Conservation (phyloP, 495 filamentous ascomycete genomes). For the Neurospora pannonica region DNA sequence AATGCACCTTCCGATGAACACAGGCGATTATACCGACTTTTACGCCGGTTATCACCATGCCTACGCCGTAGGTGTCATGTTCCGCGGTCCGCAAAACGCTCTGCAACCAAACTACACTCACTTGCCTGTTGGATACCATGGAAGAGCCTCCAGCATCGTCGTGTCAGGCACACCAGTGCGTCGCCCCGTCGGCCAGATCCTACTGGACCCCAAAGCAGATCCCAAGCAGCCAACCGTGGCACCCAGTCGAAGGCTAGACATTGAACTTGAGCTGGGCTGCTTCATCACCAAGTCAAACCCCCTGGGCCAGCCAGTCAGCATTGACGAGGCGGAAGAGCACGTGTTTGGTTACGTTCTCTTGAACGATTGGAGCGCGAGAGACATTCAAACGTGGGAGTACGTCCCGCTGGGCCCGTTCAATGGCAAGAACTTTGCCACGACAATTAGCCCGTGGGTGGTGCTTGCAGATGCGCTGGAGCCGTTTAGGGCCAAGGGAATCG, state of each 20-base stretch:
- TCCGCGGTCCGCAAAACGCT: constrained; percentile 72
- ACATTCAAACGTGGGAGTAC: constrained; percentile 90
- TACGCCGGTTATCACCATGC: constrained; percentile 90
- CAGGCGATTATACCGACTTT: constrained; percentile 97
- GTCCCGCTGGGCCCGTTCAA: constrained; percentile 81
- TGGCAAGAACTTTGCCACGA: constrained; percentile 87
- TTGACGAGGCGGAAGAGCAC: constrained; percentile 58
- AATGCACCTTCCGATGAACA: constrained; percentile 74
- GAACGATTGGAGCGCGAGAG: constrained; percentile 92
- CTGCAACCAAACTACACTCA: constrained; percentile 87
- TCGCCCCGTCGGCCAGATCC: constrained; percentile 75
- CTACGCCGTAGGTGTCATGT: constrained; percentile 67
- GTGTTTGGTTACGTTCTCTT: constrained; percentile 84
- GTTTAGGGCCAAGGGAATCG: constrained; percentile 42
- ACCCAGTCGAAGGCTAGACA: constrained; percentile 61
- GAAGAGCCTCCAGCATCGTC: constrained; percentile 69
- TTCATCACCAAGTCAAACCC: constrained; percentile 63
- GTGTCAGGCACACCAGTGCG: constrained; percentile 66
- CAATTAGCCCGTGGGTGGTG: constrained; percentile 83
- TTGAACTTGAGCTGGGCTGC: constrained; percentile 80
- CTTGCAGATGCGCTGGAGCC: constrained; percentile 74
- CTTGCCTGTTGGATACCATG: constrained; percentile 83
- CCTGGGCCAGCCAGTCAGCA: constrained; percentile 52
- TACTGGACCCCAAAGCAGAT: constrained; percentile 52
- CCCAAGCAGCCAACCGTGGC: constrained; percentile 50